Evolutionary conservation across 2,329 filamentous ascomycete species (phyloP).

Genomic region (Pseudopithomyces chartarum): DNA sequence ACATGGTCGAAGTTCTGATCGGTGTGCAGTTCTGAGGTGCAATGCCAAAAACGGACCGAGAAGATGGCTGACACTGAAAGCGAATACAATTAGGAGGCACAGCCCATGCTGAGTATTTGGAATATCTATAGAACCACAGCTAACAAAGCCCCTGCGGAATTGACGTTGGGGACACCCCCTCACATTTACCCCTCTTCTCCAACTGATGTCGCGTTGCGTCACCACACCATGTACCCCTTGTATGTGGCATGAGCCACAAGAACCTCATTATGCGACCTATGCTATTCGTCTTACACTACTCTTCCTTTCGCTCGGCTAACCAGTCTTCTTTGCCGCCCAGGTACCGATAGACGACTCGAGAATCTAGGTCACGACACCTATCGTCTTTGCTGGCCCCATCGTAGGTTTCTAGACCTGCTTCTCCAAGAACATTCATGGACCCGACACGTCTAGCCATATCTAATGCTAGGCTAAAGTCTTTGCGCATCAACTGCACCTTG

Average conservation of each 20-base stretch:
- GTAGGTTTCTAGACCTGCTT: constrained; percentile 58
- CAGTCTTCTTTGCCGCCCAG: constrained; percentile 60
- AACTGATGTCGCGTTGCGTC: constrained; percentile 15
- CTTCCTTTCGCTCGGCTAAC: constrained; percentile 29
- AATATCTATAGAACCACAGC: not conserved
- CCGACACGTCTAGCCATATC: constrained; percentile 60
- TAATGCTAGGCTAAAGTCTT: constrained; percentile 62
- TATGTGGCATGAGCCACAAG: not conserved
- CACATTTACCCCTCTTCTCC: constrained; percentile 29
- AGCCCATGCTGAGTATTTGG: constrained; percentile 7
- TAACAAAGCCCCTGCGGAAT: constrained; percentile 16
- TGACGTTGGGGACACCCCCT: constrained; percentile 14
- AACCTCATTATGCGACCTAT: no score
- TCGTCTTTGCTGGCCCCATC: constrained; percentile 57
- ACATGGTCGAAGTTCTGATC: constrained; percentile 37
- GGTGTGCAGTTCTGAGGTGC: constrained; percentile 11
- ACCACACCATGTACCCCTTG: not conserved
- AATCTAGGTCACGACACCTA: constrained; percentile 60
- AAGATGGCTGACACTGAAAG: not conserved
- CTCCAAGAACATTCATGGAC: constrained; percentile 56
- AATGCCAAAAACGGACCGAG: not conserved
- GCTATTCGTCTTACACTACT: constrained; percentile 11
- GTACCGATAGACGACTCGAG: constrained; percentile 62
- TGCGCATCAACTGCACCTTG: constrained; percentile 64
- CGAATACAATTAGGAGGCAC: not conserved